Conservation (phyloP, 331 rosid genomes). For the Cydonia oblonga region DNA sequence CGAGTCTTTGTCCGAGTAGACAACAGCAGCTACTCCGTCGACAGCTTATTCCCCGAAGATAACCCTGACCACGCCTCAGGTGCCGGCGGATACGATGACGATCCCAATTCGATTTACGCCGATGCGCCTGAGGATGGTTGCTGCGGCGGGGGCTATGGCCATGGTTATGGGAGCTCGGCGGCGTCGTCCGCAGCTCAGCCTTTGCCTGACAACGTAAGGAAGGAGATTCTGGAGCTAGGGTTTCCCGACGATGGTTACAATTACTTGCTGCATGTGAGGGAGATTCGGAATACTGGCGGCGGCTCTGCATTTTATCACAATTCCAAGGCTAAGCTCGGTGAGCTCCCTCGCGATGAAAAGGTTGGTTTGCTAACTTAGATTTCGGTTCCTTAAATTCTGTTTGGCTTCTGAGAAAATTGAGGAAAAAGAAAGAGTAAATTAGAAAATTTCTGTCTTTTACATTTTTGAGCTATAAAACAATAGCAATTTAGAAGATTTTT, state of each 20-base stretch:
- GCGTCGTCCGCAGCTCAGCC: slow-evolving; percentile 4
- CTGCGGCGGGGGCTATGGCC: slow-evolving; percentile 2
- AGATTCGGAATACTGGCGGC: slow-evolving; percentile 66
- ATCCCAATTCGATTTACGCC: slow-evolving; percentile 31
- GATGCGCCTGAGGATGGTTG: slow-evolving; percentile 54
- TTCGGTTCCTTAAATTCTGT: neutral
- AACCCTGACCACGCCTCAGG: neutral
- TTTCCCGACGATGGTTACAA: slow-evolving; percentile 90
- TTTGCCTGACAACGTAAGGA: slow-evolving; percentile 49
- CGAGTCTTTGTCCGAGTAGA: slow-evolving; percentile 75
- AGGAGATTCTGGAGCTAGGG: slow-evolving; percentile 73
- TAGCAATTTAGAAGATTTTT: too few species aligned
- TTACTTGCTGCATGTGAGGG: slow-evolving; percentile 65
- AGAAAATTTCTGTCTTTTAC: neutral
- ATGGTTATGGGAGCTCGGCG: neutral
- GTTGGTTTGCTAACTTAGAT: slow-evolving; percentile 16
- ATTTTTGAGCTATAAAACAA: neutral
- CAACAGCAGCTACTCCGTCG: slow-evolving; percentile 36
- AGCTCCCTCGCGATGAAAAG: slow-evolving; percentile 64
- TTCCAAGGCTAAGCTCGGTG: slow-evolving; percentile 54
- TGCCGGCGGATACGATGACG: slow-evolving; percentile 6
- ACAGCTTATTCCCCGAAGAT: slow-evolving; percentile 3
- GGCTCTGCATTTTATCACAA: slow-evolving; percentile 59
- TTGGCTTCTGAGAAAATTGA: neutral
- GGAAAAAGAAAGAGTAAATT: neutral